Evolutionary conservation across 2,329 filamentous ascomycete genomes (phyloP), one percentile per base, ranked within the genome.

Genomic region (Botryotinia convoluta): DNA sequence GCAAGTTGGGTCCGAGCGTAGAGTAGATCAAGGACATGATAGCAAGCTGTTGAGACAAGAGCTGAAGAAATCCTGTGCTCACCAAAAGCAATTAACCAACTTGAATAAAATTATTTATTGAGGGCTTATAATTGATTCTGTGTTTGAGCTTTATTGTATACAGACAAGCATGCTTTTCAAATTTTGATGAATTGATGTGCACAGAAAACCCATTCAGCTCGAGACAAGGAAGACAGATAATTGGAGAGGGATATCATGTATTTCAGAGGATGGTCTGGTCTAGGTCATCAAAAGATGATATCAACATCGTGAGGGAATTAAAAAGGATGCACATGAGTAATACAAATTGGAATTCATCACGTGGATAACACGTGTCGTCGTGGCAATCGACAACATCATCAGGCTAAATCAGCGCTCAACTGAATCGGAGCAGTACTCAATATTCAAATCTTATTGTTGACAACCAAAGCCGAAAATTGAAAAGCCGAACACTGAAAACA

Each of bases 291-390:
- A 37, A 26, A 14, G 32, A 14, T 60, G 20, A 7, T 22, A 35
- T 61, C 20, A 61, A 61, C n/a, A 16, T 61, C 59, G 26, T 16
- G 5, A n/a, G 12, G 7, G 22, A n/a, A 61, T 4, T 4, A 16
- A 61, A 26, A 61, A 26, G 16, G 4, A 44, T 12, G 4, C n/a
- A 10, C 7, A 10, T 4, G 8, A n/a, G 29, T 29, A 10, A 14
- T 18, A n/a, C 12, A 4, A 0, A 6, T 37, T 10, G 22, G 2
- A 2, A 10, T 10, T 10, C 0, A n/a, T 35, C 44, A 65, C 63
- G 63, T 35, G 63, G 12, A 10, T 10, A 14, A 16, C 44, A 65
- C 63, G 63, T 48, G 63, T 4, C 16, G 26, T 16, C 3, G 12
- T 8, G 10, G 42, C 16, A 16, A 48, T 35, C 20, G 12, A 65